A percentile compares a stretch with the other conserved stretches of the same genome.
phyloP scores from a whole-genome alignment of 2,329 filamentous ascomycete species.

The Xylariales sp. region DNA sequence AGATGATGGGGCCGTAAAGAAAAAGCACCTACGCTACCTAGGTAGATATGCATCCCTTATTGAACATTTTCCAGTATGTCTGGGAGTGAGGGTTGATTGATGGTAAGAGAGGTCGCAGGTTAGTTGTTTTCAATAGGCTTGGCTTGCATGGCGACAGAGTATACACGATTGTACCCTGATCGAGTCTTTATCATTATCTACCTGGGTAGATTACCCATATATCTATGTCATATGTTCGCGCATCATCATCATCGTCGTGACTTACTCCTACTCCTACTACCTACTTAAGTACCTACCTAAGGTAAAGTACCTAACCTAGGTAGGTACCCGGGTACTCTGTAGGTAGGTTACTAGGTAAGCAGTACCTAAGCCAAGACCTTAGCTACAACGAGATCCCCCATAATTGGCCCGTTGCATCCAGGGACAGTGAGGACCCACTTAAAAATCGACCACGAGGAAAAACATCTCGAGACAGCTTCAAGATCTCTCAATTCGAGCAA shows the following conservation, averaged over 20 bases:
- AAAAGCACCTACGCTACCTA: no score
- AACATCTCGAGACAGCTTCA: constrained; percentile 32
- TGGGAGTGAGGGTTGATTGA: no score
- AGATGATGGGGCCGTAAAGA: no score
- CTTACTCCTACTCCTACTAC: neutral
- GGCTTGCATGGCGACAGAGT: neutral
- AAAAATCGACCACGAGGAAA: constrained; percentile 37
- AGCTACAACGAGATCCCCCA: neutral
- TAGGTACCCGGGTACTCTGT: no score
- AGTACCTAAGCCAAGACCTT: neutral
- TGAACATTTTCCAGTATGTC: no score
- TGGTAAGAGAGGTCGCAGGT: no score
- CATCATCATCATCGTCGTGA: neutral
- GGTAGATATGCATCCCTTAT: no score
- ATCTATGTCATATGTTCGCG: neutral
- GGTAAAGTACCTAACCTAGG: no score
- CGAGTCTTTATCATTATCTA: no score
- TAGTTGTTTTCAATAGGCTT: neutral
- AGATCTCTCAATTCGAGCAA: constrained; percentile 12
- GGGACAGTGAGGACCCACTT: constrained; percentile 29
- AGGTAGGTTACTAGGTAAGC: no score
- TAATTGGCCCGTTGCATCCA: constrained; percentile 21
- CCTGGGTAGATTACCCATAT: no score
- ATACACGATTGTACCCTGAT: neutral
- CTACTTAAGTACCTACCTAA: no score